Evolutionary conservation across 768 basidiomycete species (phyloP).

Genomic region (Tulasnella calospora): DNA sequence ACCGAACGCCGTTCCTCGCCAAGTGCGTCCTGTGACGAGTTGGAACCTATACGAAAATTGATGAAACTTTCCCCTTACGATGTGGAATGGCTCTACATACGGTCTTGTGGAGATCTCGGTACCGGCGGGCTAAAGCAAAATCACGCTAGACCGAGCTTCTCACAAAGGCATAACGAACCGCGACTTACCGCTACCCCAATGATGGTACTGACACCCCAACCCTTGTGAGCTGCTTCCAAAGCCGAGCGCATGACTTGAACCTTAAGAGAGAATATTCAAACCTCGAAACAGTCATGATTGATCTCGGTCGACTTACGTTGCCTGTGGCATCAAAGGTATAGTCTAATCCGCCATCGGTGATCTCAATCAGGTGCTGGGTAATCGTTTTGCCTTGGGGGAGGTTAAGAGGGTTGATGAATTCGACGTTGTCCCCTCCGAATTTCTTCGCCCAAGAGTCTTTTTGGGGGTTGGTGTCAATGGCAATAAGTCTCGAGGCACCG

Average conservation of each 20-base stretch:
- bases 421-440: conserved; percentile 75
- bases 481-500: conserved; percentile 84
- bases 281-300: background rate
- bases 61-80: background rate
- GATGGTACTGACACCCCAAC: conserved; percentile 94
- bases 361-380: conserved; percentile 82
- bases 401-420: conserved; percentile 81
- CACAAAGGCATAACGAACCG: background rate
- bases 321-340: conserved; percentile 97
- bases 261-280: conserved; percentile 37
- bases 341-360: conserved; percentile 95
- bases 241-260: conserved; percentile 92
- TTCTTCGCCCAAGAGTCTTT: conserved; percentile 87
- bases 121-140: conserved; percentile 59
- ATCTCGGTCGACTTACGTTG: conserved; percentile 49
- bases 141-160: background rate
- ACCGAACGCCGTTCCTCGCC: conserved; percentile 94
- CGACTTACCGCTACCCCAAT: conserved; percentile 76
- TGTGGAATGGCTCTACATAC: conserved; percentile 42
- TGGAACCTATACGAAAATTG: conserved; percentile 22
- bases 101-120: conserved; percentile 90
- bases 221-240: conserved; percentile 98
- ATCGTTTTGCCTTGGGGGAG: conserved; percentile 79
- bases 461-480: conserved; percentile 78
- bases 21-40: conserved; percentile 68